These are phyloP conservation scores for Acanthamoeba sp. DNA, from an alignment of 208 protist species.

Conservation along the genomic window DNA sequence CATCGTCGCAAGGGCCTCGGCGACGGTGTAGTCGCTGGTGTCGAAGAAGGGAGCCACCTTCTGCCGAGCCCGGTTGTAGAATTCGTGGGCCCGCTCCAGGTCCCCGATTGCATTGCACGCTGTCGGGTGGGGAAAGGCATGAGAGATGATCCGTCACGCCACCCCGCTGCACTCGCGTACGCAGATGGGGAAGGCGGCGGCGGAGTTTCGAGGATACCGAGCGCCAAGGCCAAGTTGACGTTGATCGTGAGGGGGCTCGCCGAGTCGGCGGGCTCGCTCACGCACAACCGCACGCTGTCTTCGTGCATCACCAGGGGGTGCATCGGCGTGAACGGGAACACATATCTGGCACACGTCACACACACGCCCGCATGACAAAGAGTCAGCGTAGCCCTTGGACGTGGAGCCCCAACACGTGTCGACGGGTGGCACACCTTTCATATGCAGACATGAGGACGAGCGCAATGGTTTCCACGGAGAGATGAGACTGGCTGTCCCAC, in stretches of 20 bases:
- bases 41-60: neutral
- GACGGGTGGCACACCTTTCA: neutral
- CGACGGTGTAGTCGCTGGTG: slow-evolving; percentile 21
- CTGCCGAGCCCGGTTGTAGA: neutral
- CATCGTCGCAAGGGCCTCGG: slow-evolving; percentile 5
- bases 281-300: neutral
- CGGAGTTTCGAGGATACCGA: neutral
- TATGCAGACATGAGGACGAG: neutral
- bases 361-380: neutral
- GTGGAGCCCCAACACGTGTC: too few species aligned
- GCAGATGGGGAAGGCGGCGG: neutral
- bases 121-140: too few species aligned
- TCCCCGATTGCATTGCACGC: neutral
- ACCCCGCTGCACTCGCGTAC: neutral
- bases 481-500: neutral
- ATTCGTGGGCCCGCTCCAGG: neutral
- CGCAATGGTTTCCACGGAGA: neutral
- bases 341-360: neutral
- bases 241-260: neutral
- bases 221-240: neutral
- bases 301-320: slow-evolving; percentile 14
- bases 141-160: too few species aligned
- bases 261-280: neutral
- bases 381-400: too few species aligned
- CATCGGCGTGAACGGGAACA: neutral